phyloP scores from a whole-genome alignment of 441 rosid genomes.

The Euphorbia celastroides region DNA sequence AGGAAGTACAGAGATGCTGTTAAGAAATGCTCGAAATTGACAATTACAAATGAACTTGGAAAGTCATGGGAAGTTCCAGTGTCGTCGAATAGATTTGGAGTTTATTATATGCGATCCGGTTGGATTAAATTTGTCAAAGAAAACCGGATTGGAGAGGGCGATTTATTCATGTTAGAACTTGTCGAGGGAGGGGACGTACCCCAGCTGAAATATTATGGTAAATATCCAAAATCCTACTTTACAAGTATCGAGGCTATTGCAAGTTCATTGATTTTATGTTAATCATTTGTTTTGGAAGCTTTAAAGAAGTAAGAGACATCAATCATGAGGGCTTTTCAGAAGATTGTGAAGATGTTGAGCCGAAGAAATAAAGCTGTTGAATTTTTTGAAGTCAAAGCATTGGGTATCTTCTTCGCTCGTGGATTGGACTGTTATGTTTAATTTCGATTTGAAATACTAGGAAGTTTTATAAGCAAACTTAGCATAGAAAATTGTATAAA shows the following conservation, averaged over 20 bases:
- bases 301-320: background rate
- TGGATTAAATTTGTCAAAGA: background rate
- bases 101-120: background rate
- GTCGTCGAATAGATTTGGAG: background rate
- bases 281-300: background rate
- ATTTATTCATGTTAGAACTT: too few species aligned
- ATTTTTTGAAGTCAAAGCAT: too few species aligned
- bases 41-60: constrained; percentile 10
- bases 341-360: background rate
- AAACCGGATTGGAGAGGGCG: constrained; percentile 7
- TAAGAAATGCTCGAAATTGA: background rate
- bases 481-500: too few species aligned
- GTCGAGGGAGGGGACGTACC: background rate
- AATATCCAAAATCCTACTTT: background rate
- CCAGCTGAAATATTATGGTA: background rate
- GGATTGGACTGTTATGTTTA: too few species aligned
- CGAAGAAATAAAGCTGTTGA: background rate
- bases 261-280: background rate
- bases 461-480: too few species aligned
- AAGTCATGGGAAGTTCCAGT: constrained; percentile 3
- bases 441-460: too few species aligned
- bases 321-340: background rate
- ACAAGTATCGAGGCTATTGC: too few species aligned
- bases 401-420: too few species aligned
- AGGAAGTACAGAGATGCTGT: background rate